phyloP scores from a whole-genome alignment of 106 monocot genomes.

The Cymbidium sinense region DNA sequence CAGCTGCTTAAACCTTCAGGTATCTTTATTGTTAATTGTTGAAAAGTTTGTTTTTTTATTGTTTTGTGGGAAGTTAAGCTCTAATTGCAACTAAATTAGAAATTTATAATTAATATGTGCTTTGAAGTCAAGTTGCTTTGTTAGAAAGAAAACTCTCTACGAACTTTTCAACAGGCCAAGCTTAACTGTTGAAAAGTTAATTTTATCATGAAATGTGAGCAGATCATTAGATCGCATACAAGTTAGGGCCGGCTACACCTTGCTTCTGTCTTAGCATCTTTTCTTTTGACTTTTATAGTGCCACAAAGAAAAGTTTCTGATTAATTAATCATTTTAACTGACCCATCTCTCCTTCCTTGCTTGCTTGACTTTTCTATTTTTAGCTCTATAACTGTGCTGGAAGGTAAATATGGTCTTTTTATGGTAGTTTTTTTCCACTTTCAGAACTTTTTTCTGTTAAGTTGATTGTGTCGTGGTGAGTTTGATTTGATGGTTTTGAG shows the following conservation, averaged over 20 bases:
- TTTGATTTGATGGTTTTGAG: not conserved
- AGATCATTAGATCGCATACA: not conserved
- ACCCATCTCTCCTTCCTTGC: not conserved
- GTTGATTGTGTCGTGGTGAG: not conserved
- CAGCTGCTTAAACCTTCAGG: conserved; percentile 71
- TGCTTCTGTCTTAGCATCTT: not conserved
- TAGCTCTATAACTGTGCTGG: not conserved
- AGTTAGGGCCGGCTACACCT: not conserved
- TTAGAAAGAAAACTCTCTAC: too few relatives aligned
- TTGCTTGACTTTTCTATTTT: not conserved
- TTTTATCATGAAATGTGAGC: not conserved
- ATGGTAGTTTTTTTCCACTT: not conserved
- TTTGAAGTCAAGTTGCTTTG: too few relatives aligned
- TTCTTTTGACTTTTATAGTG: not conserved
- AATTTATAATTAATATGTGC: too few relatives aligned
- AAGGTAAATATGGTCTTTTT: not conserved
- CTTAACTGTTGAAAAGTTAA: not conserved
- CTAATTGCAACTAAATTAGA: too few relatives aligned
- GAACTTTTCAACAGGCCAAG: too few relatives aligned
- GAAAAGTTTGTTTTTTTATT: not conserved
- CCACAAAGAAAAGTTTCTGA: not conserved
- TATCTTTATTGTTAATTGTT: not conserved
- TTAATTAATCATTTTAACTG: not conserved
- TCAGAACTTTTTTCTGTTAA: not conserved
- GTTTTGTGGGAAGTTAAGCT: too few relatives aligned